phyloP scores from a whole-genome alignment of 495 filamentous ascomycete species.

The Lophiostoma macrostomum region DNA sequence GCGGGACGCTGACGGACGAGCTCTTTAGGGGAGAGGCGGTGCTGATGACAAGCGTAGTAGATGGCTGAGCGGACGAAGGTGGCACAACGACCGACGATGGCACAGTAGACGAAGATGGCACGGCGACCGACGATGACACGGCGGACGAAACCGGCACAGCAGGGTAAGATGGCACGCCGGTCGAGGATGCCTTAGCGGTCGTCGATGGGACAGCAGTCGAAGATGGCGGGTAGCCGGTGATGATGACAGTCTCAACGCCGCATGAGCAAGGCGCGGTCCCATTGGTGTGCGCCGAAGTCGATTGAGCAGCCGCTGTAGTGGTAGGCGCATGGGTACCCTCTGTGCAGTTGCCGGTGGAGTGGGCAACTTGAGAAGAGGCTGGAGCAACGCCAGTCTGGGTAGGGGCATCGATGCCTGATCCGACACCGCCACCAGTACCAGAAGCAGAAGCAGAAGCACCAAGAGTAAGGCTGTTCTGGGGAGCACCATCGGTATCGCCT shows the following conservation, averaged over 20 bases:
- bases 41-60: neutral
- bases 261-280: constrained; percentile 11
- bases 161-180: neutral
- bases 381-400: neutral
- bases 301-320: neutral
- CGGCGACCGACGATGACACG: neutral
- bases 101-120: neutral
- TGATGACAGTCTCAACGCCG: constrained; percentile 15
- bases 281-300: neutral
- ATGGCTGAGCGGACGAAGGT: neutral
- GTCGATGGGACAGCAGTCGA: neutral
- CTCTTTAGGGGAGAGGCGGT: neutral
- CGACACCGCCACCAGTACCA: constrained; percentile 13
- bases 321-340: neutral
- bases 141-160: neutral
- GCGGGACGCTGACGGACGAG: neutral
- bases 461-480: constrained; percentile 5
- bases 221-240: constrained; percentile 8
- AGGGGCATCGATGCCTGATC: constrained; percentile 3
- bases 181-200: too few species aligned
- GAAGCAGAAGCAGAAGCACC: neutral
- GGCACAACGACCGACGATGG: neutral
- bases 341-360: neutral
- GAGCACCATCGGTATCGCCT: constrained; percentile 17
- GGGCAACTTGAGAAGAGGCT: neutral